A percentile compares a stretch with the other conserved stretches of the same genome.
Conservation (phyloP, 371 early-diverging fungal genomes). For the Mucor piriformis region DNA sequence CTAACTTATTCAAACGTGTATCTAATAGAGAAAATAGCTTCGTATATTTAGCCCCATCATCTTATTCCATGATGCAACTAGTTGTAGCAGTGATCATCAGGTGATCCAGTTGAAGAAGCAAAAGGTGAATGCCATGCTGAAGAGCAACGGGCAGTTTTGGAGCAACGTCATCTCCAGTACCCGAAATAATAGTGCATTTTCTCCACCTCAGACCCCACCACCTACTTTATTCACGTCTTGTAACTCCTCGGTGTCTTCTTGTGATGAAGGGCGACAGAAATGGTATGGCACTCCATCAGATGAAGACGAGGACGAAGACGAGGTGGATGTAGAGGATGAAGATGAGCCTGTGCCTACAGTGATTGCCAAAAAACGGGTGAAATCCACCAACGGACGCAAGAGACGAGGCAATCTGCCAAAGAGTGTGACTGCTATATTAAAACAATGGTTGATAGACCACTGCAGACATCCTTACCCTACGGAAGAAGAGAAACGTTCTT, state of each 20-base stretch:
- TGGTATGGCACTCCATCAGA: not conserved
- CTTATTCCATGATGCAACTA: slow-evolving; percentile 24
- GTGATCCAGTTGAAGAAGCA: slow-evolving; percentile 19
- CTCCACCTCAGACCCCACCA: slow-evolving; percentile 13
- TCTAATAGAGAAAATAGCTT: slow-evolving; percentile 2
- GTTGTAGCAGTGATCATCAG: slow-evolving; percentile 16
- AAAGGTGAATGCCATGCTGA: slow-evolving; percentile 28
- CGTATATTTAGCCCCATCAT: slow-evolving; percentile 34
- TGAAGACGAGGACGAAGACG: not conserved
- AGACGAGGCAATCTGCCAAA: slow-evolving; percentile 58
- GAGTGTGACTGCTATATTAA: slow-evolving; percentile 56
- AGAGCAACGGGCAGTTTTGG: slow-evolving; percentile 25
- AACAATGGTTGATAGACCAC: slow-evolving; percentile 70
- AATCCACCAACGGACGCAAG: slow-evolving; percentile 12
- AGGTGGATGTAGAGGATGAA: not conserved
- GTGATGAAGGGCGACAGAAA: not conserved
- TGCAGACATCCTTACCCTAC: slow-evolving; percentile 75
- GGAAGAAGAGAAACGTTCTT: slow-evolving; percentile 66
- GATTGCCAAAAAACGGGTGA: not conserved
- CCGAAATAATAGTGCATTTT: slow-evolving; percentile 6
- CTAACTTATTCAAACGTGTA: not conserved
- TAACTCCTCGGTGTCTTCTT: not conserved
- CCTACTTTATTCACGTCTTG: not conserved
- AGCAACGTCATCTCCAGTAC: slow-evolving; percentile 17
- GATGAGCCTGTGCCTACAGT: not conserved